Percentiles rank a stretch among this genome's conserved stretches.
phyloP scores from a whole-genome alignment of 2,329 filamentous ascomycete genomes.

The Bipolaris sorokiniana region DNA sequence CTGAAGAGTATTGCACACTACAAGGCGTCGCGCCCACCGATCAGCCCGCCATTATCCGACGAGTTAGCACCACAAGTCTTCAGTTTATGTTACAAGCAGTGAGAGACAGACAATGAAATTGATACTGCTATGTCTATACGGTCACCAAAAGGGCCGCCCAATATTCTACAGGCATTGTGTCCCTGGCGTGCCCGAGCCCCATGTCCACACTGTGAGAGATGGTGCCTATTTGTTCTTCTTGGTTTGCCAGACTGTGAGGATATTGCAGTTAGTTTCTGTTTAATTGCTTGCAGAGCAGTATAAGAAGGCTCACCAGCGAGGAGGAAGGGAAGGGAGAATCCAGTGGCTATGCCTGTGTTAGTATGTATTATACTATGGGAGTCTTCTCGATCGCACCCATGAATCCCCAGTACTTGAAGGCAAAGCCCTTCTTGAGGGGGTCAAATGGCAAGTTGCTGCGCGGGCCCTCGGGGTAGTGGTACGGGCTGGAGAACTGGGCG shows the following conservation, averaged over 20 bases:
- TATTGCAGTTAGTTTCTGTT: conserved; percentile 26
- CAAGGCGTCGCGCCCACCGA: not conserved
- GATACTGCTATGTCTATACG: conserved; percentile 45
- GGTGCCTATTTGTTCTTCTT: conserved; percentile 62
- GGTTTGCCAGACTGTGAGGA: conserved; percentile 66
- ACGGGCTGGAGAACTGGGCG: conserved; percentile 82
- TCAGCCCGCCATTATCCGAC: not conserved
- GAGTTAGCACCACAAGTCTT: conserved; percentile 1
- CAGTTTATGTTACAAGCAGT: not conserved
- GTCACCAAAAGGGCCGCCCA: conserved; percentile 33
- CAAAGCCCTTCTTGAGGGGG: conserved; percentile 86
- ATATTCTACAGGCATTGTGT: conserved; percentile 43
- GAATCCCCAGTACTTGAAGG: conserved; percentile 80
- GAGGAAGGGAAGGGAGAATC: conserved; percentile 66
- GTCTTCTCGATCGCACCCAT: conserved; percentile 62
- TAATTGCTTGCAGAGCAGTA: not conserved
- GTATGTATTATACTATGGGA: conserved; percentile 26
- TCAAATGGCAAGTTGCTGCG: conserved; percentile 97
- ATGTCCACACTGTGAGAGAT: conserved; percentile 17
- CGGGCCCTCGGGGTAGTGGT: conserved; percentile 98
- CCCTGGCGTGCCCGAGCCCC: conserved; percentile 25
- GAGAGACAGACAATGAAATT: conserved; percentile 45
- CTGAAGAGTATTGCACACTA: not conserved
- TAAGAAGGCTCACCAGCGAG: conserved; percentile 63
- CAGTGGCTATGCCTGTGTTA: conserved; percentile 58